A percentile compares a stretch with the other conserved stretches of the same genome.
phyloP scores from a whole-genome alignment of 345 rosid genomes.

The Salix suchowensis region DNA sequence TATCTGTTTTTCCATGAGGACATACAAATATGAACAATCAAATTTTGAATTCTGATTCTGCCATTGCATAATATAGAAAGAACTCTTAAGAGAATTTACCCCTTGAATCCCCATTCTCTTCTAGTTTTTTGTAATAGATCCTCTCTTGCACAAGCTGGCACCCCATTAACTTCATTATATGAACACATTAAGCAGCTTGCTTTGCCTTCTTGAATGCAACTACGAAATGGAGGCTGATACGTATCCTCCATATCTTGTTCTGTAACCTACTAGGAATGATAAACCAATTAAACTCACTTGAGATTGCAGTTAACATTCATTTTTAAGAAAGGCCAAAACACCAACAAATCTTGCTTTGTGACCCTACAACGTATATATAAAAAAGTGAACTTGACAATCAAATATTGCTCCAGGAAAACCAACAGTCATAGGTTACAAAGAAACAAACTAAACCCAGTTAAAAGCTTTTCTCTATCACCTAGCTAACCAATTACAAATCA shows the following conservation, averaged over 20 bases:
- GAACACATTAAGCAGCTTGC: conserved; percentile 98
- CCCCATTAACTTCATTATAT: conserved; percentile 80
- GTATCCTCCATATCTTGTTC: conserved; percentile 84
- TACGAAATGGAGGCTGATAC: conserved; percentile 72
- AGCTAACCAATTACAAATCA: too few species aligned
- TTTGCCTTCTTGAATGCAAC: conserved; percentile 70
- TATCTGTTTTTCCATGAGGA: conserved; percentile 41
- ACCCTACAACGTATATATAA: not conserved
- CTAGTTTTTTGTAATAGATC: conserved; percentile 66
- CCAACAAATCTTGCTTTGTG: not conserved
- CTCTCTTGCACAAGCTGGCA: conserved; percentile 71
- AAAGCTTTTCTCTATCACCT: not conserved
- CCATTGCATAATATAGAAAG: conserved; percentile 1
- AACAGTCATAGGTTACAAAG: not conserved
- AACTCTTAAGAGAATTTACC: conserved; percentile 33
- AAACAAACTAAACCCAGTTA: not conserved
- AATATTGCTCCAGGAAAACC: too few species aligned
- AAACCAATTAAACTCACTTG: not conserved
- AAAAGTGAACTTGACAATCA: not conserved
- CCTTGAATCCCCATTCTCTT: conserved; percentile 80
- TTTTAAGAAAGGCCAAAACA: not conserved
- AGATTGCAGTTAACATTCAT: not conserved
- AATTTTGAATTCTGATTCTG: not conserved
- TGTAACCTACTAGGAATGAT: conserved; percentile 48
- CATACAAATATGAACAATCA: not conserved